Base-by-base conservation (phyloP, 2,329 filamentous ascomycete species). In the Fusarium pininemorale region DNA sequence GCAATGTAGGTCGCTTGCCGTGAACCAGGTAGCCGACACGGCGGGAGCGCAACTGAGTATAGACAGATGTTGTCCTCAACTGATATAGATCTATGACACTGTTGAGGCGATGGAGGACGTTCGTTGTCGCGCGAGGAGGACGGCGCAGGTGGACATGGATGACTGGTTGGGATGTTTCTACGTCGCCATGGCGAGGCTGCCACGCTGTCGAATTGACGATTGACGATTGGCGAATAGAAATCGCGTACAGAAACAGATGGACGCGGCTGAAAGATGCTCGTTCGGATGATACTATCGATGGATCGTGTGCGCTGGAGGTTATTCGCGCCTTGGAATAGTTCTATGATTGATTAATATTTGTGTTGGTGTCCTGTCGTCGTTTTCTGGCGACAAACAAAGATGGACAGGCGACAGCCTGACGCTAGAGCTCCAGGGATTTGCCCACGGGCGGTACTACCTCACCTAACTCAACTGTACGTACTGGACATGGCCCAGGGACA, bases 141-240 rank as follows among this genome's bases (percentile, higher is more conserved):
- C 63, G 69, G 78, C 77, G 77, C 77, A 77, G 78, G 66, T 75
- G 73, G 74, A 75, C 77, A 79, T 78, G 70, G 76, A 78, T 78
- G 69, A 77, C 73, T 76, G 72, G 73, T 67, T 61, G 70, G 54
- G 45, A 55, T 71, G 73, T 71, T 69, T 78, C 66, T 78, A 78
- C 58, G 75, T 74, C 75, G 77, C 74, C 77, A 79, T 79, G 76
- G 76, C 76, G 76, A 78, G 76, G 76, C 76, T 78, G 75, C 75
- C 69, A 78, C 75, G 73, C 67, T 69, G 69, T 77, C 71, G 69
- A 73, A 74, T 69, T 69, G 70, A 45, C 68, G 72, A 74, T 76
- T 77, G 66, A 66, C 75, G 64, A 70, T 70, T 78, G 67, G 58
- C 57, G 64, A 66, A 56, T 58, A 50, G 38, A 58, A 54, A 64